phyloP scores from a whole-genome alignment of 331 rosid species.

The Stylosanthes scabra region DNA sequence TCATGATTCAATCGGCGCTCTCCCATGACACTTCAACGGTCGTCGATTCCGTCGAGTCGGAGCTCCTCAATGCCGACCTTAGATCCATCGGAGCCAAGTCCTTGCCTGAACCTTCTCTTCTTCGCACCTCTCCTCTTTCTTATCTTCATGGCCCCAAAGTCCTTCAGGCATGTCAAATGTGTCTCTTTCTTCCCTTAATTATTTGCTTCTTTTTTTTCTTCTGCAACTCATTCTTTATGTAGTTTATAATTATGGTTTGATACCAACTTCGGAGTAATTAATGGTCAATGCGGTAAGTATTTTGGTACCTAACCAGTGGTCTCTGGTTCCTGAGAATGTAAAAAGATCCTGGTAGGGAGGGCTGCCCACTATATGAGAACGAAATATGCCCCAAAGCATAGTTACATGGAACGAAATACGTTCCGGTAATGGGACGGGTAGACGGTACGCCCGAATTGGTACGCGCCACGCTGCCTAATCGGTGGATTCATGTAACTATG shows the following conservation, averaged over 20 bases:
- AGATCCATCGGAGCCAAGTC: conserved; percentile 71
- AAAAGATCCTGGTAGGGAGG: too few relatives aligned
- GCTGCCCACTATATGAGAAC: too few relatives aligned
- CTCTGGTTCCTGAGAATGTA: too few relatives aligned
- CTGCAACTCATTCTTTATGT: neutral
- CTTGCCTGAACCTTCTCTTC: conserved; percentile 62
- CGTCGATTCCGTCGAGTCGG: conserved; percentile 61
- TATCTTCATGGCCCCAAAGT: conserved; percentile 79
- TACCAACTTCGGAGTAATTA: too few relatives aligned
- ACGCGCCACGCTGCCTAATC: too few relatives aligned
- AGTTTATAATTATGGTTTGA: neutral
- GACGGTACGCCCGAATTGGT: too few relatives aligned
- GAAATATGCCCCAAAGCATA: too few relatives aligned
- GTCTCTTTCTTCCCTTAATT: neutral
- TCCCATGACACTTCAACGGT: conserved; percentile 57
- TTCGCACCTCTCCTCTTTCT: conserved; percentile 65
- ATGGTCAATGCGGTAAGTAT: too few relatives aligned
- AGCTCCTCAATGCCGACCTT: conserved; percentile 80
- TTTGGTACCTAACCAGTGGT: too few relatives aligned
- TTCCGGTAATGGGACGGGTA: too few relatives aligned
- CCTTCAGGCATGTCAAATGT: conserved; percentile 63
- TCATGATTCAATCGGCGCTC: conserved; percentile 62
- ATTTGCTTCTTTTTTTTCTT: neutral
- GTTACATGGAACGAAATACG: too few relatives aligned
- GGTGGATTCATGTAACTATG: too few relatives aligned